Percentiles rank a stretch among this genome's conserved stretches.
phyloP scores from a whole-genome alignment of 306 rosid species.

The Casuarina cunninghamiana region DNA sequence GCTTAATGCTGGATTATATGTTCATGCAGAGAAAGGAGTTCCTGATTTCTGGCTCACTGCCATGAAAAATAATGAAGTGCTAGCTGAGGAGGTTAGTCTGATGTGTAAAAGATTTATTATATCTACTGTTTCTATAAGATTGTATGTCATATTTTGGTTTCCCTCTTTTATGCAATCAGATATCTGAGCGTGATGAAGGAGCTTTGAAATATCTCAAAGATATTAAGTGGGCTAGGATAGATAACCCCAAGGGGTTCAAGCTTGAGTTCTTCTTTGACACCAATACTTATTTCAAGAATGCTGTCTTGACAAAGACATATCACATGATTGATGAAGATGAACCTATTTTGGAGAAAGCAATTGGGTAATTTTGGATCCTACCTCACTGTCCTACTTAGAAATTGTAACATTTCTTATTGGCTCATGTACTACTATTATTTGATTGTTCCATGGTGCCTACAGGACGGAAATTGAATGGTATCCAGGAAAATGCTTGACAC shows the following conservation, averaged over 20 bases:
- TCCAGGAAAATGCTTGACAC: conserved; percentile 80
- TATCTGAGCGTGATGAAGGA: conserved; percentile 89
- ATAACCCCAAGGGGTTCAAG: conserved; percentile 83
- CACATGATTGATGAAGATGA: conserved; percentile 95
- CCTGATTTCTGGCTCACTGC: conserved; percentile 92
- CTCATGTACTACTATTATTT: neutral
- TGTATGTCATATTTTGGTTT: conserved; percentile 7
- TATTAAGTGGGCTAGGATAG: conserved; percentile 82
- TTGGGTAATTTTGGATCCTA: conserved; percentile 53
- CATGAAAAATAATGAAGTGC: conserved; percentile 84
- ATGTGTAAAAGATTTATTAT: conserved; percentile 1
- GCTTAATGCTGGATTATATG: neutral
- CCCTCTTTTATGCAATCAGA: conserved; percentile 39
- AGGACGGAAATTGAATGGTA: conserved; percentile 94
- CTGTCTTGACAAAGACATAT: conserved; percentile 75
- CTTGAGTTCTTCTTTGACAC: conserved; percentile 80
- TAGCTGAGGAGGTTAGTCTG: conserved; percentile 76
- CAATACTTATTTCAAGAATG: conserved; percentile 73
- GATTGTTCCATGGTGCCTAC: conserved; percentile 19
- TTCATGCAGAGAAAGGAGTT: conserved; percentile 73
- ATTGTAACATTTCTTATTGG: neutral
- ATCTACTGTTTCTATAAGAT: neutral
- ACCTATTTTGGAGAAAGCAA: conserved; percentile 84
- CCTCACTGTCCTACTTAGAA: neutral
- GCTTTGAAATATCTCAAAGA: conserved; percentile 81